Conservation (phyloP, 116 monocot species). For the Zostera marina region DNA sequence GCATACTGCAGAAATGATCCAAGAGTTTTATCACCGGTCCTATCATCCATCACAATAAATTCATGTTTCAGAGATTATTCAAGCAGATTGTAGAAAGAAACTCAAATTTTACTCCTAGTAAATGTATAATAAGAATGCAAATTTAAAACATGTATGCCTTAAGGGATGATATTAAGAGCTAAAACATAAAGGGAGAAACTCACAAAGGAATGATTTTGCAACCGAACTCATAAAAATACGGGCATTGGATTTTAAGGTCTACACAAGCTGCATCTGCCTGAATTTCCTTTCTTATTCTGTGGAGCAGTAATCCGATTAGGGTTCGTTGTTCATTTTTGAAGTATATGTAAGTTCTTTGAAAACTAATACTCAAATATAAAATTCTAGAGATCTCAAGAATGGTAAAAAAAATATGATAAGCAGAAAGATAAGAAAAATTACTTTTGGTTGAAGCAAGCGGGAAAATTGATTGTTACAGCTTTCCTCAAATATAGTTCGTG, state of each 20-base stretch:
- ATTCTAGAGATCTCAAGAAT: no score
- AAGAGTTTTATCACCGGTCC: constrained; percentile 63
- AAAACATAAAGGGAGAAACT: constrained; percentile 14
- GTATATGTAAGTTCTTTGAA: no score
- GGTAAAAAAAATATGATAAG: no score
- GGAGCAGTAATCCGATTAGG: background rate
- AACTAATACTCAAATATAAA: background rate
- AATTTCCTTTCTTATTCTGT: constrained; percentile 86
- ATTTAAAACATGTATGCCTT: background rate
- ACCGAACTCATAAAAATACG: constrained; percentile 87
- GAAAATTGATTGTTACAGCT: constrained; percentile 57
- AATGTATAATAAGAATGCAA: no score
- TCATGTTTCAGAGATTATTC: background rate
- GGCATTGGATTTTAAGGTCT: constrained; percentile 52
- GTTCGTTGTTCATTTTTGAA: no score
- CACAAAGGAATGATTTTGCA: constrained; percentile 77
- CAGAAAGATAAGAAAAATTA: constrained; percentile 11
- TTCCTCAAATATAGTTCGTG: constrained; percentile 56
- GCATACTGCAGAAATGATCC: constrained; percentile 50
- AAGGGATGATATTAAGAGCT: background rate
- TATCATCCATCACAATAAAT: constrained; percentile 9
- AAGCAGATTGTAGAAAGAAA: no score
- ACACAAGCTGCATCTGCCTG: constrained; percentile 92
- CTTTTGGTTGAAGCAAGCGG: constrained; percentile 63
- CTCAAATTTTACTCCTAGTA: no score